Conservation (phyloP, 2,329 filamentous ascomycete species). For the Aspergillus fischeri region DNA sequence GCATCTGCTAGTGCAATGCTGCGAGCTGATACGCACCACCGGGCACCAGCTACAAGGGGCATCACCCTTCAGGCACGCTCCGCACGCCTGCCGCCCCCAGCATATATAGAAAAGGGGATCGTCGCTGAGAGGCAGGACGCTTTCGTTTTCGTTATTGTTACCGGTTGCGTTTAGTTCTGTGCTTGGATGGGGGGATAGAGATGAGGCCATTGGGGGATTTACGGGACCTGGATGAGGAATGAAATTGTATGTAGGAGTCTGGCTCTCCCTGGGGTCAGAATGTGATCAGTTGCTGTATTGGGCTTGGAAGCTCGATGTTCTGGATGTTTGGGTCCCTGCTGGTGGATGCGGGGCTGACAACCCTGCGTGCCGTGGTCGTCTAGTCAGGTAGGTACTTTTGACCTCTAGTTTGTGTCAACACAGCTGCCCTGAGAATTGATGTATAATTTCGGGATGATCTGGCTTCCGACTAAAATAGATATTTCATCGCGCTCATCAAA, state of each 20-base stretch:
- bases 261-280: not conserved
- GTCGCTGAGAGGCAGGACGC: constrained; percentile 4
- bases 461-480: not conserved
- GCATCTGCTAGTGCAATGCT: not conserved
- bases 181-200: not conserved
- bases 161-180: not conserved
- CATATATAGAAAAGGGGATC: constrained; percentile 31
- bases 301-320: not conserved
- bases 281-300: not conserved
- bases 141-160: not conserved
- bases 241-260: not conserved
- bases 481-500: not conserved
- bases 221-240: not conserved
- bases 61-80: constrained; percentile 29
- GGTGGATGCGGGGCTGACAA: not conserved
- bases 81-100: constrained; percentile 36
- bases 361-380: not conserved
- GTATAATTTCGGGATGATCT: not conserved
- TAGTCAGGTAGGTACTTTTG: not conserved
- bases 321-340: not conserved
- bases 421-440: too few species aligned
- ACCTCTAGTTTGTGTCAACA: not conserved
- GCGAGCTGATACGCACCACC: constrained; percentile 24
- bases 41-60: constrained; percentile 37
- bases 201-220: not conserved